Base-by-base conservation (phyloP, 1,284 basidiomycete species). In the Sanghuangporus sanghuang region DNA sequence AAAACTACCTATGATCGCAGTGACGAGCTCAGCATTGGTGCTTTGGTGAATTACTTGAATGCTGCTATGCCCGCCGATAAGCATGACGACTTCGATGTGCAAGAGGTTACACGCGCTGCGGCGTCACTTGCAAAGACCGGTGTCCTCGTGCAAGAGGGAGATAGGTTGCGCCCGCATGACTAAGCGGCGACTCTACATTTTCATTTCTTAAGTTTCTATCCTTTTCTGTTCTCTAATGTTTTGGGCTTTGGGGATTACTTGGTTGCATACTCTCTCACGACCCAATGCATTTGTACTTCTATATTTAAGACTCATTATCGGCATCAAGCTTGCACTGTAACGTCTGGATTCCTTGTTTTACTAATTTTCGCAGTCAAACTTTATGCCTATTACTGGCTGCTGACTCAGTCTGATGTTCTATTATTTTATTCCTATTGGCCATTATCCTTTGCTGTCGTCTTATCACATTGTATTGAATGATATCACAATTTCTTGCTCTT, bases 11-110 rank as follows among this genome's bases (percentile, higher is more conserved):
- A 64, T 36, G 63, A 59, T n/a, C 53, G 49, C 52, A 38, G 49
- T 14, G 61, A 62, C 54, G 85, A 88, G 64, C 77, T 90, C 74
- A 83, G 81, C 14, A 82, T 90, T 68, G 85, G 85, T 2, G 75
- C 85, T 14, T 75, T 90, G 18, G 76, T 90, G 50, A 80, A 84
- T 6, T 89, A 88, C 71, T 78, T 90, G 62, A 90, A 90, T 69
- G 84, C 87, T 2, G 86, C 86, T 7, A 82, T 90, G 77, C 89
- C 87, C 2, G 77, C 77, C 12, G 88, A 90, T 72, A 90, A 89
- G 73, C 84, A 89, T 71, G 88, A 90, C 74, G 88, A 91, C 67
- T 90, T 89, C 66, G 89, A 90, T 71, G 88, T 86, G 11, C 79
- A 79, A 2, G 88, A 90, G 73, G 86, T 90, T 42, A 64, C 53